Evolutionary conservation across 371 early-diverging fungal species (phyloP), one percentile per base, ranked within the genome.

Genomic region (Mucor sp.): DNA sequence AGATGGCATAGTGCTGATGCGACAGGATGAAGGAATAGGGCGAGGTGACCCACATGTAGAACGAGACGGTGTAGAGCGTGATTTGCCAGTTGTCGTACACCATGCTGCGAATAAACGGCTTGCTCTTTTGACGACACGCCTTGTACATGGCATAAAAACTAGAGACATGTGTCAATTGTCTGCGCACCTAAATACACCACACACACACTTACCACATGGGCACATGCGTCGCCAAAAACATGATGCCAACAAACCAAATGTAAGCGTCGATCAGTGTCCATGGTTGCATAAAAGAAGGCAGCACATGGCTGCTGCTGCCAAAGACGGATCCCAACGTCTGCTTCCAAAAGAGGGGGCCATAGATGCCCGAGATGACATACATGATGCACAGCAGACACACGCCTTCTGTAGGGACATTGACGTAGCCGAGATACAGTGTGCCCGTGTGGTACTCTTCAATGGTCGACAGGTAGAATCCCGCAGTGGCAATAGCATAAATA

Each of bases 361-460:
- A 74, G 33, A 86, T n/a, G 6, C 95, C 95, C 21, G 94, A 92
- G 48, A 91, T 73, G 65, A 90, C 62, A 68, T 90, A 85, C 19
- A 89, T 80, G 11, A 85, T 60, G 72, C 90, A 90, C 6, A 90
- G 88, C 3, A 93, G 43, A 32, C 94, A 78, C 27, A 99, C 85
- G n/a, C 96, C 95, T 77, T 99, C 99, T 0, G 97, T 94, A 7
- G 98, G 97, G 5, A 97, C 99, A 66, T 95, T 97, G 72, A 97
- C 78, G 66, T 94, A 90, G 27, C 97, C 95, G 17, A 98, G 85
- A 74, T 94, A 96, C 50, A 99, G 86, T 0, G 87, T 85, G 11
- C 94, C 94, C 3, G 98, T 97, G 79, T 97, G 95, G 75, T 96
- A 98, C 74, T 95, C 97, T 74, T 99, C 97, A 87, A 96, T 95